These are phyloP conservation scores for Plantago major DNA, from an alignment of 257 asterid genomes.

Conservation along the genomic window DNA sequence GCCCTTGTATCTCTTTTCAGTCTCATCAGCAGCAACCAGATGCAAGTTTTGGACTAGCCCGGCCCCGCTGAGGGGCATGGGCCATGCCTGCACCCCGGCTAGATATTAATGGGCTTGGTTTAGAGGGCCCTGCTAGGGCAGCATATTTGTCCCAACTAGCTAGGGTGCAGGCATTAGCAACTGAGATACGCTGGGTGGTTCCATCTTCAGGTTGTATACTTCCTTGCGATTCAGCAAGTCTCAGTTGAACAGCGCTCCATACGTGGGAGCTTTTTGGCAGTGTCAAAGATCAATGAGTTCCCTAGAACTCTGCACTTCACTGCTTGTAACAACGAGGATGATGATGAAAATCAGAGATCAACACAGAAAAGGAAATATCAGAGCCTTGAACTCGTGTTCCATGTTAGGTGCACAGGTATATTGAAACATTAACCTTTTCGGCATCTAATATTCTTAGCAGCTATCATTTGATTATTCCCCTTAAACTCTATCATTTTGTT, in stretches of 20 bases:
- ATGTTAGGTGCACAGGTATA: constrained; percentile 35
- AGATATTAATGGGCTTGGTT: constrained; percentile 29
- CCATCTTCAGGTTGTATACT: constrained; percentile 18
- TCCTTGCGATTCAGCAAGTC: constrained; percentile 38
- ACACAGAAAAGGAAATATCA: constrained; percentile 31
- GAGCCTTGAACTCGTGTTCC: constrained; percentile 25
- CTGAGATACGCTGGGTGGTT: constrained; percentile 52
- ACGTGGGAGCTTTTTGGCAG: constrained; percentile 35
- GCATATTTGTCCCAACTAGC: constrained; percentile 41
- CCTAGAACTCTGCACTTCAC: constrained; percentile 36
- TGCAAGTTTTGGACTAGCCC: constrained; percentile 86
- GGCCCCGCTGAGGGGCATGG: constrained; percentile 99
- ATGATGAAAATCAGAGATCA: constrained; percentile 38
- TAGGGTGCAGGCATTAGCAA: constrained; percentile 87
- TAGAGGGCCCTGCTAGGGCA: constrained; percentile 44
- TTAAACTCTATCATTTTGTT: background rate
- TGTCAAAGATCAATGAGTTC: constrained; percentile 41
- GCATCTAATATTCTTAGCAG: too few relatives aligned
- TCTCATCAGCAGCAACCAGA: constrained; percentile 73
- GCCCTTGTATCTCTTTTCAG: constrained; percentile 31
- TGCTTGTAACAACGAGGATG: constrained; percentile 23
- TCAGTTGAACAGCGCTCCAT: constrained; percentile 44
- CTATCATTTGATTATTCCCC: background rate
- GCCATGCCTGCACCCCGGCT: constrained; percentile 92
- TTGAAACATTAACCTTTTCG: background rate